Base-by-base conservation (phyloP, 2,329 filamentous ascomycete genomes). In the Fusarium sp. region DNA sequence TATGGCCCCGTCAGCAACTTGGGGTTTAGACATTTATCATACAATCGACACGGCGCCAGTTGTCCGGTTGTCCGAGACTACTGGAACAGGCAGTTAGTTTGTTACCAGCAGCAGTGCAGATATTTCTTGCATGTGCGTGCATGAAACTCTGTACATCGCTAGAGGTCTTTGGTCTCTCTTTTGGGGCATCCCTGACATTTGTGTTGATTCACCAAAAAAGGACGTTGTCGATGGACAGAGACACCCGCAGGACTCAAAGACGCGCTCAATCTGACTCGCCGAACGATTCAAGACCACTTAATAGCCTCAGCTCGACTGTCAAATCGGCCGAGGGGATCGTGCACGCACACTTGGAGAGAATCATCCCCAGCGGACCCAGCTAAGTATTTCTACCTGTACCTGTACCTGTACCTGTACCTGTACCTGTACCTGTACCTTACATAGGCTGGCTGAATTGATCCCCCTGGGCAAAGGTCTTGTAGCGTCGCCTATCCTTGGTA, bases 181-280 rank as follows among this genome's bases (percentile, higher is more conserved):
- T 49, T 52, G 23, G 23, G 42, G 31, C 33, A 41, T 47, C 28
- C 41, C 23, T 46, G 24, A 35, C 26, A 24, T 18, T 44, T 35
- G 41, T 39, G 47, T 26, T 46, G 52, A 44, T 56, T 53, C 21
- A 49, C 31, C 49, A 55, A 55, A n/a, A 29, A 21, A 55, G 49
- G 24, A 44, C 35, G 9, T 29, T 35, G 41, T 38, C 24, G 8
- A 50, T 21, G 60, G 67, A 44, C 50, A 69, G 44, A 39, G 57
- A 50, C 48, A 55, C 59, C 63, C 24, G 35, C 62, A 8, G 53
- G 61, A 41, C 63, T 74, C 69, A 74, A 74, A 69, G 52, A 57
- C 74, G 70, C 72, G 72, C 72, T 74, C 52, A 50, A 72, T 74
- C 66, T 73, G 59, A 71, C 69, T 74, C 70, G 69, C 72, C 66